phyloP scores from a whole-genome alignment of 768 basidiomycete species.

The Agrocybe pediades region DNA sequence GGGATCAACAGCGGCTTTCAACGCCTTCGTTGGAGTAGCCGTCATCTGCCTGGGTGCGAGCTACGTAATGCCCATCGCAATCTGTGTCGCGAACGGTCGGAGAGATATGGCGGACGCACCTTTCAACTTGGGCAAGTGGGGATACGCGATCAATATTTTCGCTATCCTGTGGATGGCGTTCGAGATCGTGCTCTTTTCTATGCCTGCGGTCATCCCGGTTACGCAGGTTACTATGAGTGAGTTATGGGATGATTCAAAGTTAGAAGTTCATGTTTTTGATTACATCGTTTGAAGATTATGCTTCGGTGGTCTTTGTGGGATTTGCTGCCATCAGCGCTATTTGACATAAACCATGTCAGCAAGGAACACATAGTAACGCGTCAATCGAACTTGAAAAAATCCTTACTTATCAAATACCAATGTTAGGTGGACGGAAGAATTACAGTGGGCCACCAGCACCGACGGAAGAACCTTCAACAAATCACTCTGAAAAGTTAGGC shows the following conservation, averaged over 20 bases:
- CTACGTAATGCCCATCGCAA: slow-evolving; percentile 62
- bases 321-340: slow-evolving; percentile 57
- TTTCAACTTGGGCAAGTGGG: slow-evolving; percentile 48
- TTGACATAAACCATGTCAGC: slow-evolving; percentile 60
- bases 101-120: slow-evolving; percentile 49
- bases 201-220: slow-evolving; percentile 65
- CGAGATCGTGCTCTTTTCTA: slow-evolving; percentile 66
- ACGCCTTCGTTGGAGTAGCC: slow-evolving; percentile 67
- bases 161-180: slow-evolving; percentile 64
- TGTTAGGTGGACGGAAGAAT: not conserved
- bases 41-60: slow-evolving; percentile 69
- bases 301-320: slow-evolving; percentile 66
- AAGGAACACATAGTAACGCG: slow-evolving; percentile 47
- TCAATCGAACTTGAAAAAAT: too few relatives aligned
- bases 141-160: slow-evolving; percentile 45
- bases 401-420: too few relatives aligned
- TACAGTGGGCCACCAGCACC: not conserved
- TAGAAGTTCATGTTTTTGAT: not conserved
- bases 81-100: slow-evolving; percentile 48
- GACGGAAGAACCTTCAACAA: not conserved
- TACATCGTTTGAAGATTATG: slow-evolving; percentile 50
- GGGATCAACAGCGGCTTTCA: slow-evolving; percentile 63
- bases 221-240: slow-evolving; percentile 49
- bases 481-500: not conserved
- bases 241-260: slow-evolving; percentile 13